Base-by-base conservation (phyloP, 768 basidiomycete genomes). In the Leccinum fibrillosum region DNA sequence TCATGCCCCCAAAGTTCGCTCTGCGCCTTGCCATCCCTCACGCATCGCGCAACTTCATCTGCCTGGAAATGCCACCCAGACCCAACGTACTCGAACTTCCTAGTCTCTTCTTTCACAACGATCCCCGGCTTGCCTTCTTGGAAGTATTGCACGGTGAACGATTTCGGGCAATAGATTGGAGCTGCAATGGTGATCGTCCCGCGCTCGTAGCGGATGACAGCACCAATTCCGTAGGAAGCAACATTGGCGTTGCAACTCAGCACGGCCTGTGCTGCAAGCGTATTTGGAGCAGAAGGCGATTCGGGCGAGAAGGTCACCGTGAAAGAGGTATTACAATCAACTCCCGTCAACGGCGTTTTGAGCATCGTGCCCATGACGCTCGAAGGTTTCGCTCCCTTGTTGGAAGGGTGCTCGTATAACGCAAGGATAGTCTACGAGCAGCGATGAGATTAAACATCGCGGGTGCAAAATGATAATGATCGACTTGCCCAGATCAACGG, bases 21-120 rank as follows among this genome's bases (percentile, higher is more conserved):
- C 73, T 94, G 85, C 25, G 75, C 74, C 77, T 87, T 90, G 3
- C 88, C 88, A 53, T 87, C 86, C 39, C 84, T 73, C 21, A 92
- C 76, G 66, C 88, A 90, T 50, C 90, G 74, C 17, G 90, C 92
- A 11, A 92, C 91, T 59, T 94, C 92, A 65, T 95, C 93, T 3
- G 92, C 92, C 72, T 94, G 83, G 72, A 86, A 95, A 70, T 91
- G 83, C 88, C 83, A 90, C 8, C 92, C 93, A 34, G 76, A 77
- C 10, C 90, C 90, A 4, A 79, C 73, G 65, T 86, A 86, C 44
- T 83, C 77, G 60, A 88, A 84, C 26, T 65, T 70, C 57, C 72
- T 78, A 49, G 77, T 84, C 68, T 90, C 88, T 66, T 89, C 86
- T 52, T 76, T 76, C 32, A 75, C 75, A 34, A 80, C 68, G 17